Base-by-base conservation (phyloP, 495 filamentous ascomycete species). In the Penicillium maclennaniae region DNA sequence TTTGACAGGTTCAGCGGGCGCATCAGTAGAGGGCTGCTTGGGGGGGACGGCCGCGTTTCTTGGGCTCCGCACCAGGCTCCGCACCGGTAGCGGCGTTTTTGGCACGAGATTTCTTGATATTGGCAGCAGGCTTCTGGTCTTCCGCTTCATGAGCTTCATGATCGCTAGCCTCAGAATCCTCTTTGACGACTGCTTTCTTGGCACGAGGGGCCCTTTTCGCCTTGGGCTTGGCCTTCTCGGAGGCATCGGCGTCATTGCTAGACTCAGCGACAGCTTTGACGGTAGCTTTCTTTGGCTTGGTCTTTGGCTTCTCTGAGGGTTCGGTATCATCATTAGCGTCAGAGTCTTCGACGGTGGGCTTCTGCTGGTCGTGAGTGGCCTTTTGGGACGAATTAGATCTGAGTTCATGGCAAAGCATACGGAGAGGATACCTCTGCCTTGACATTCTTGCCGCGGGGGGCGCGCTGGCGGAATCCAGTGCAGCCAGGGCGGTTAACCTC, bases 401-500 rank as follows among this genome's bases (percentile, higher is more conserved):
- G 7, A 19, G 19, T 4, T 10, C 8, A 34, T 34, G 16, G 38
- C n/a, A 40, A 5, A 40, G n/a, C 4, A 20, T 40, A 40, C 16
- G n/a, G n/a, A 4, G 9, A 17, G 2, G 4, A 17, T 20, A 40
- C 38, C 38, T 40, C 40, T 45, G 44, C 40, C 21, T 51, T 34
- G 36, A 34, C 37, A 17, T 41, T 38, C 20, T 49, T 37, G 28
- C 16, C 36, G 8, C 19, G 7, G 12, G 45, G 17, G 3, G 39
- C 26, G 17, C 71, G 73, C 19, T 65, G 65, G 23, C 76, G 78
- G 58, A 85, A 84, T n/a, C 86, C 84, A 28, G 63, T 76, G 62
- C 76, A 73, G 17, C 87, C 86, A 17, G 79, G 83, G n/a, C 78
- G 73, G 61, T 90, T 91, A 62, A 79, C 73, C 58, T 87, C 84